A percentile compares a stretch with the other conserved stretches of the same genome.
Conservation (phyloP, 768 basidiomycete genomes). For the Tulasnella sp. region DNA sequence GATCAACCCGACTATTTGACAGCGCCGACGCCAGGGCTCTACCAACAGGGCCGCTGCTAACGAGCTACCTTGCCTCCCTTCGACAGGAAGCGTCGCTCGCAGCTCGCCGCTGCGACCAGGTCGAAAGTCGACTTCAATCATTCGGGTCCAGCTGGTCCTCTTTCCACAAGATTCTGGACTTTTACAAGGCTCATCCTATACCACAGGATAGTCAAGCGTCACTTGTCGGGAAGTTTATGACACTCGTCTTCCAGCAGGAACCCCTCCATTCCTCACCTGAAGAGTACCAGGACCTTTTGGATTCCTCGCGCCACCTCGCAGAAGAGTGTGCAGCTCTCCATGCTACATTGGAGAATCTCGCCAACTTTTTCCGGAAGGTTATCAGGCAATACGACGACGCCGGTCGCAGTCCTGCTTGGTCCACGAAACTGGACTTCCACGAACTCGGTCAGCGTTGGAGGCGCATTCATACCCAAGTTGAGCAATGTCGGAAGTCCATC, state of each 20-base stretch:
- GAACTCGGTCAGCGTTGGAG: background rate
- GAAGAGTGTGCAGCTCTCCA: background rate
- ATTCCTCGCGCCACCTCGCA: background rate
- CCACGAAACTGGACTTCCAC: background rate
- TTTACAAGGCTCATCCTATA: background rate
- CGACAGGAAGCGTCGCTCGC: background rate
- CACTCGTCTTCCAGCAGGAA: background rate
- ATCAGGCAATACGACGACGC: constrained; percentile 8
- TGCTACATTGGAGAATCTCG: constrained; percentile 1
- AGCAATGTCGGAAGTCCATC: background rate
- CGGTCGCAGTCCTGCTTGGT: background rate
- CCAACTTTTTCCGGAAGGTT: background rate
- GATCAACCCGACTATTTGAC: constrained; percentile 1
- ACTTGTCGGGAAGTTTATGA: background rate
- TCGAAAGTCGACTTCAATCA: background rate
- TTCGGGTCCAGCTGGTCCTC: background rate
- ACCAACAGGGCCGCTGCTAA: background rate
- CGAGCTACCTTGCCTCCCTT: background rate
- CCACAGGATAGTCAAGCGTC: background rate
- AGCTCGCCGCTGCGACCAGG: background rate
- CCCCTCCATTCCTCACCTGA: background rate
- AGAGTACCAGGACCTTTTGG: background rate
- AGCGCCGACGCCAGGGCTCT: background rate
- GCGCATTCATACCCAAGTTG: background rate
- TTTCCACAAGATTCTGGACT: background rate